Conservation (phyloP, 116 monocot genomes). For the Trichopus zeylanicus region DNA sequence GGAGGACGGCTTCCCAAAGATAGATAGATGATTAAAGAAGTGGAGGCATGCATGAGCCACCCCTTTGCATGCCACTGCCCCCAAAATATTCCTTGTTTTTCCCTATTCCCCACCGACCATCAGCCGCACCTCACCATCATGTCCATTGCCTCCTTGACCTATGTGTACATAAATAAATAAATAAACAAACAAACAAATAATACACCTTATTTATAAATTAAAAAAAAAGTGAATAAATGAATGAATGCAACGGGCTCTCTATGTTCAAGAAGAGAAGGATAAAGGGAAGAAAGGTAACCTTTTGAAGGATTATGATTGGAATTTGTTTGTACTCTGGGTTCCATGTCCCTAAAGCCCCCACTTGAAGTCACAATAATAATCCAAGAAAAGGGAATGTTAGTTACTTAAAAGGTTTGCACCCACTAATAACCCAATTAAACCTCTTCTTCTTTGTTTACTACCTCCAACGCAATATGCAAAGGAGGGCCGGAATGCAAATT, state of each 20-base stretch:
- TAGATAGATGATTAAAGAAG: not conserved
- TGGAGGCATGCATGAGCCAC: not conserved
- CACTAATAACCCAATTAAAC: constrained; percentile 2
- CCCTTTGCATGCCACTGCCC: not conserved
- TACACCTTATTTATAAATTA: not conserved
- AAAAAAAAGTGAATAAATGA: too few species aligned
- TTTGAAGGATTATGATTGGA: not conserved
- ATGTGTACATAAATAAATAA: not conserved
- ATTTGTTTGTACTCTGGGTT: constrained; percentile 1
- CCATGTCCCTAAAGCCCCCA: not conserved
- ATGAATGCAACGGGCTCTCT: too few species aligned
- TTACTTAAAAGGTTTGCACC: not conserved
- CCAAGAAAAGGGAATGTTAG: not conserved
- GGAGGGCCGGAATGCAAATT: too few species aligned
- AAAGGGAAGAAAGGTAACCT: not conserved
- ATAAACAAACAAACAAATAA: too few species aligned
- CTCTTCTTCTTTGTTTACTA: not conserved
- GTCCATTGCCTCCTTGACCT: not conserved
- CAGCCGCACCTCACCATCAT: not conserved
- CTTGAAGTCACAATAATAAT: not conserved
- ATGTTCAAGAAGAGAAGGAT: too few species aligned
- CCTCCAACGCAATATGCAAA: too few species aligned
- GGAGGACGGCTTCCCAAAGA: not conserved
- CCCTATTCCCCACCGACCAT: not conserved
- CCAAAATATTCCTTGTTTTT: not conserved